Base-by-base conservation (phyloP, 2,329 filamentous ascomycete species). In the Alternaria gaisen region DNA sequence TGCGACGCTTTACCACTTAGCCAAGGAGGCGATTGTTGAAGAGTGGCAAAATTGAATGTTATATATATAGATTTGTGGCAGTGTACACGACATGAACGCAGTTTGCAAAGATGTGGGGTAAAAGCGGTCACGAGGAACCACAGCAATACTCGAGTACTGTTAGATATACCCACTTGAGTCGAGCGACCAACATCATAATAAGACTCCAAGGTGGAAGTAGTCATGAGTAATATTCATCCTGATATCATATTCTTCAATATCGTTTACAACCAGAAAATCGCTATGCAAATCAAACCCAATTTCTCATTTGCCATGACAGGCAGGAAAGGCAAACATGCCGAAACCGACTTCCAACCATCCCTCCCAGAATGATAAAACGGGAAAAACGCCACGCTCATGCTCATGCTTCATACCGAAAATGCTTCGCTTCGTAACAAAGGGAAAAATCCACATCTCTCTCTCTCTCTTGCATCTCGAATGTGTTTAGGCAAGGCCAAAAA, bases 401-500 rank as follows among this genome's bases (percentile, higher is more conserved):
- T 47, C 32, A 36, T 36, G 32, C 32, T 24, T 42, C 43, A 50
- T 30, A 12, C 32, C 20, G 3, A 41, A 48, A 55, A 58, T 48
- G 48, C 24, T 38, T 41, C 18, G 43, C 43, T 53, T 38, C 22
- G 16, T 34, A 20, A 41, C n/a, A 40, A 52, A 36, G 20, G 14
- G 28, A 36, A 22, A 14, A n/a, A 24, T 14, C 18, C 46, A 10
- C 14, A 16, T 22, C 12, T 14, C 9, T 5, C 28, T 22, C 24
- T 7, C 24, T 26, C 24, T 26, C 7, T 26, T 26, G 6, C 42
- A 26, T n/a, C 14, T 12, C 11, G 12, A 22, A 38, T 4, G 11
- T 11, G 18, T 36, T 26, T 64, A 76, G 1, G 66, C 68, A 10
- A 75, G 47, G 0, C 73, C 74, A 51, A 76, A 64, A 34, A 63